Base-by-base conservation (phyloP, 2,329 filamentous ascomycete species). In the Plectosphaerella plurivora region DNA sequence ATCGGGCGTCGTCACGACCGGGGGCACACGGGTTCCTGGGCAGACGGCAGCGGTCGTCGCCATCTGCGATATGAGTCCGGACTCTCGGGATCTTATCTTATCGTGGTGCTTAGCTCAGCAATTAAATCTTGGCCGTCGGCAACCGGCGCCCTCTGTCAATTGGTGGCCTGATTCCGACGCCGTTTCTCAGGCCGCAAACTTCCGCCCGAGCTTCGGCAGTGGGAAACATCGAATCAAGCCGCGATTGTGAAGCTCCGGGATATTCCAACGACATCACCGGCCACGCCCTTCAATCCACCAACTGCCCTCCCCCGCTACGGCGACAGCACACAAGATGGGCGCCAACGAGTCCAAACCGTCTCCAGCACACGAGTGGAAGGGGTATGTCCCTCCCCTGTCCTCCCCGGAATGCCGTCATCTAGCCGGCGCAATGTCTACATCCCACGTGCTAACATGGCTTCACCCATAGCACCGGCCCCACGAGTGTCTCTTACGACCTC, bases 401-500 rank as follows among this genome's bases (percentile, higher is more conserved):
- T 5, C 16, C 10, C n/a, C 41, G 18, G 9, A n/a, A 39, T 39
- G 15, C 37, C 37, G 14, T 16, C 12, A 16, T 39, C 36, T 5
- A 28, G 25, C 11, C 12, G 16, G 37, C 16, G 37, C 37, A 39
- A 39, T 39, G 5, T 16, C 15, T 39, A 7, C 37, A 18, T 39
- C 15, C 14, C 37, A 20, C n/a, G 64, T 35, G 24, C 44, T 36
- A 42, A 62, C 24, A 36, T 5, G 22, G 16, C 28, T 44, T 25
- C 7, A 33, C 33, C 14, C 35, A 63, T 63, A 74, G 65, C 61
- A 67, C 66, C 60, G 72, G 74, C 47, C 75, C 78, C 35, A 72
- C 76, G 59, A 75, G 77, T 61, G 69, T 96, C 70, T 96, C 91
- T 60, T 85, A 89, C 65, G 86, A 89, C 66, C 78, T 97, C 64